Evolutionary conservation across 768 basidiomycete genomes (phyloP), one percentile per base, ranked within the genome.

Genomic region (Pluteus cervinus): DNA sequence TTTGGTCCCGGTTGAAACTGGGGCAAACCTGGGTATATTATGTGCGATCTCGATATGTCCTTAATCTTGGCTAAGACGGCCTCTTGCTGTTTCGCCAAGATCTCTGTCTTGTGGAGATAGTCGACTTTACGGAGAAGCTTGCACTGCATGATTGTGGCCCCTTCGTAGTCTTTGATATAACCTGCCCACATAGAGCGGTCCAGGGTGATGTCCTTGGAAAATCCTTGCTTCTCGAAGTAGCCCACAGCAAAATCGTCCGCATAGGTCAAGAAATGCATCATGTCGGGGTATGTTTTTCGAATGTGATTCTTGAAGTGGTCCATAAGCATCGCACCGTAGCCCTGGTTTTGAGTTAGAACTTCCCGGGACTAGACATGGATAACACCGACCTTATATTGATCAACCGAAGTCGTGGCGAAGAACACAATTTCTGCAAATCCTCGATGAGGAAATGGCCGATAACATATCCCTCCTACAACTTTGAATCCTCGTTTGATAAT

Each of bases 121-220:
- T 91, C 79, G 44, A 98, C 79, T 55, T 87, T 89, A 36, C 75
- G 79, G n/a, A 99, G 61, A 87, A 99, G 84, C 5, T 84, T 84
- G 54, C 96, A 99, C 58, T 93, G 89, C 93, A 99, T 97, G 64
- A 98, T 91, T 30, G 94, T 99, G 12, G 90, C 93, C 26, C 94
- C 94, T 59, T 99, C 96, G 60, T 99, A 99, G 57, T 99, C 96
- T 58, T 98, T 99, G 78, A 99, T 98, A 59, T 99, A 98, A 8
- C 93, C 96, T 0, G 94, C 93, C 96, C 96, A 99, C 6, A 84
- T 71, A 2, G 86, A 79, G 29, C 93, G 76, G 43, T 84, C 83
- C n/a, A 96, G 73, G 1, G 86, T 84, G 44, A 99, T 94, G 40
- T 98, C 93, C 58, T 98, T 98, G 5, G 90, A 87, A 60, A 99